Evolutionary conservation across 2,329 filamentous ascomycete species (phyloP), one percentile per base, ranked within the genome.

Genomic region (Aureobasidium sp.): DNA sequence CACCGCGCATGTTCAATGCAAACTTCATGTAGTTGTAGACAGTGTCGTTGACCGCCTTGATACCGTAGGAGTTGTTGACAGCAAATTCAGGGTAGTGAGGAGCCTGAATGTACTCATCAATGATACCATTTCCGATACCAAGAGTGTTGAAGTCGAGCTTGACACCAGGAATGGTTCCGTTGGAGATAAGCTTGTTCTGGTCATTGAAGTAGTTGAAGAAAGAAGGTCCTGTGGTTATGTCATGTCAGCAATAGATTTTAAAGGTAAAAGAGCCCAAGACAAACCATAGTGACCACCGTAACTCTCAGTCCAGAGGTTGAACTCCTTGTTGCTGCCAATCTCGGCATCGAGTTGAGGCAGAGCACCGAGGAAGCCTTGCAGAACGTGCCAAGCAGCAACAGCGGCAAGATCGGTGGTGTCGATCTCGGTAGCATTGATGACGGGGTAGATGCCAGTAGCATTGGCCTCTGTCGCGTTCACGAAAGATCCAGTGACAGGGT

Each of bases 231-330:
- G 27, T 13, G 5, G 1, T 4, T 8, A n/a, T 5, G 7, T 13
- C 27, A 19, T 47, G 45, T 47, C 45, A 47, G 45, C 29, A 27
- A 11, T 3, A 4, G 4, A 21, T 13, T 4, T 15, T 1, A 4
- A 47, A 7, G 2, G 25, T 19, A 29, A 7, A 2, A 29, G 8
- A 17, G 25, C 33, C 13, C 33, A 31, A 9, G 6, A 38, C 31
- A 29, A 35, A 1, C 80, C 81, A 65, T 82, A 84, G 66, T 81
- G 79, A 50, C 78, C 77, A 33, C 69, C 68, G 47, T 75, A 75
- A 31, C 63, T 80, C 68, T 85, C 82, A 0, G 82, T 84, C 74
- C 81, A 84, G 38, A 85, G 73, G 63, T 84, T 83, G 68, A 84
- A 82, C 33, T 75, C 77, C 65, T 77, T 80, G 29, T 77, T 79